These are phyloP conservation scores for Penicillium bialowiezense DNA, from an alignment of 495 filamentous ascomycete genomes.

Conservation along the genomic window DNA sequence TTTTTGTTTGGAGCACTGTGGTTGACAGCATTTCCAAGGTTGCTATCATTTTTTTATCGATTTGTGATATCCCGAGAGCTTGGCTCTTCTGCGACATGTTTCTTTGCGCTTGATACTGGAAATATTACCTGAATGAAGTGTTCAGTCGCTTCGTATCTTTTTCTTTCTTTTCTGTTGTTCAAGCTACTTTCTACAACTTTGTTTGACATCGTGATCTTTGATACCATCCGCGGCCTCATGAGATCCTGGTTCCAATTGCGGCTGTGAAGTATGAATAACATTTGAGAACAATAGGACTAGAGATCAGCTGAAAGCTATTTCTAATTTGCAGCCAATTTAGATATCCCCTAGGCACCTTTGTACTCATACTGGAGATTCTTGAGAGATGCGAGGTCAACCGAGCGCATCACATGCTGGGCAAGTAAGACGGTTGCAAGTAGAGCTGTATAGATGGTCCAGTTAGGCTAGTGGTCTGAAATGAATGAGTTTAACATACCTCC, in stretches of 20 bases:
- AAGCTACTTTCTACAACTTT: too few species aligned
- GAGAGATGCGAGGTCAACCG: constrained; percentile 43
- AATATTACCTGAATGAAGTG: constrained; percentile 3
- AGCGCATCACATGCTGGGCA: constrained; percentile 38
- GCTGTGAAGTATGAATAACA: too few species aligned
- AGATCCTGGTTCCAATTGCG: too few species aligned
- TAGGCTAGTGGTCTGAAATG: neutral
- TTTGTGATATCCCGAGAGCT: constrained; percentile 7
- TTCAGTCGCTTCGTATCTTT: too few species aligned
- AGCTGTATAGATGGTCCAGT: constrained; percentile 21
- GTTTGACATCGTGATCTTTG: too few species aligned
- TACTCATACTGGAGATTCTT: constrained; percentile 50
- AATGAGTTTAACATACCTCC: constrained; percentile 27
- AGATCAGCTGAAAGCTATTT: too few species aligned
- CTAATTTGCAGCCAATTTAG: too few species aligned
- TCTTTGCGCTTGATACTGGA: constrained; percentile 9
- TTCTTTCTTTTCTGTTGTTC: too few species aligned
- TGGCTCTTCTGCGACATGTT: constrained; percentile 3
- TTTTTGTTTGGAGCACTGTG: neutral
- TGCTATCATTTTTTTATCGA: neutral
- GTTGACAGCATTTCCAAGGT: neutral
- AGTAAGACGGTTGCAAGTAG: constrained; percentile 35
- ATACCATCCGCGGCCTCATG: too few species aligned
- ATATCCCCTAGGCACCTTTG: constrained; percentile 43
- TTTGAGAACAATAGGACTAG: too few species aligned